A percentile compares a stretch with the other conserved stretches of the same genome.
These are phyloP conservation scores for Coffea eugenioides DNA, from an alignment of 257 asterid species.

Conservation along the genomic window DNA sequence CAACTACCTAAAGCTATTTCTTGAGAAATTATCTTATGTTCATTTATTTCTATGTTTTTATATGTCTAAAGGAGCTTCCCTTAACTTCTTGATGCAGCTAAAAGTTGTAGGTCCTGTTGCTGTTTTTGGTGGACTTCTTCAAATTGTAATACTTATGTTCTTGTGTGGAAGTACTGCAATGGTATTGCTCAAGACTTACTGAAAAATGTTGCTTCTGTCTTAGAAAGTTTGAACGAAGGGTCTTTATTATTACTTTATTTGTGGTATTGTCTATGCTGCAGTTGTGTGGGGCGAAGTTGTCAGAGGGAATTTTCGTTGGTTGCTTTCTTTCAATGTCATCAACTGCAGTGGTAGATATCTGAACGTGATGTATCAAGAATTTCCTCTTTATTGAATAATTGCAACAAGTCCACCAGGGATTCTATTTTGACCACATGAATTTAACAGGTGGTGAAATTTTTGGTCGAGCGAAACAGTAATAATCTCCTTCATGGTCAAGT, in stretches of 20 bases:
- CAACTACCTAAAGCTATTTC: not conserved
- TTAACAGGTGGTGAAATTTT: conserved; percentile 79
- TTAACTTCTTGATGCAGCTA: conserved; percentile 50
- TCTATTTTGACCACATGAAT: conserved; percentile 10
- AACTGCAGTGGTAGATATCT: conserved; percentile 76
- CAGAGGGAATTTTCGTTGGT: conserved; percentile 92
- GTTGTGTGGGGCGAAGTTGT: conserved; percentile 86
- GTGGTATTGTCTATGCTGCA: conserved; percentile 34
- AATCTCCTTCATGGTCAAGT: conserved; percentile 92
- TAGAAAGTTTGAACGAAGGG: not conserved
- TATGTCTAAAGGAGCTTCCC: conserved; percentile 21
- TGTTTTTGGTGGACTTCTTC: conserved; percentile 88
- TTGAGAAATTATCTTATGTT: not conserved
- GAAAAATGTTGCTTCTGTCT: conserved; percentile 7
- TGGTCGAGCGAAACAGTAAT: conserved; percentile 69
- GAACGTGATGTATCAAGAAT: not conserved
- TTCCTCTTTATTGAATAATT: conserved; percentile 17
- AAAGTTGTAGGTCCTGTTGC: conserved; percentile 96
- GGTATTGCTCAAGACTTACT: conserved; percentile 39
- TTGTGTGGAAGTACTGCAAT: conserved; percentile 61
- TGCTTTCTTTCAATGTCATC: conserved; percentile 97
- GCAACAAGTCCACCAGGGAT: conserved; percentile 7
- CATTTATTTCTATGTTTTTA: not conserved
- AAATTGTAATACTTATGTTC: conserved; percentile 67
- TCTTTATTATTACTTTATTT: not conserved